Evolutionary conservation across 768 basidiomycete genomes (phyloP).

Genomic region (Suillus americanus): DNA sequence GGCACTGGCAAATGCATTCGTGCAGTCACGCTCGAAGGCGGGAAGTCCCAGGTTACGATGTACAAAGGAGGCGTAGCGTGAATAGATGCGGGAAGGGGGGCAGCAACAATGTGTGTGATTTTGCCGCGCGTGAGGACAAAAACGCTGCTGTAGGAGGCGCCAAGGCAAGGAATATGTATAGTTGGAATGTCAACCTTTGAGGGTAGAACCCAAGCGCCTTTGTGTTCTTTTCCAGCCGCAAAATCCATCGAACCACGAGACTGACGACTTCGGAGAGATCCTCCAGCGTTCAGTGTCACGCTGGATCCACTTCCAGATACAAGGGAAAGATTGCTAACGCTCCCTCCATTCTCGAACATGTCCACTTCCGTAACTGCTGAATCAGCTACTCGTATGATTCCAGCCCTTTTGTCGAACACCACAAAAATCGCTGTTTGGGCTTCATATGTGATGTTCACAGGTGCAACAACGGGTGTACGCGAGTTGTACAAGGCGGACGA

Average conservation of each 20-base stretch:
- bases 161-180: conserved; percentile 17
- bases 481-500: conserved; percentile 20
- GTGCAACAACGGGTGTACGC: conserved; percentile 29
- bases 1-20: conserved; percentile 44
- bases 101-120: conserved; percentile 64
- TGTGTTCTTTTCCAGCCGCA: conserved; percentile 38
- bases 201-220: conserved; percentile 27
- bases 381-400: conserved; percentile 78
- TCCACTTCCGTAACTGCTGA: conserved; percentile 80
- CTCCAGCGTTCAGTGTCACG: conserved; percentile 19
- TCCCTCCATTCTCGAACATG: conserved; percentile 41
- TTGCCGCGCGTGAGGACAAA: conserved; percentile 71
- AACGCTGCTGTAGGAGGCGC: conserved; percentile 39
- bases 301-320: conserved; percentile 22
- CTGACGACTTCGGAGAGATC: conserved; percentile 29
- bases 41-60: conserved; percentile 55
- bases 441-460: conserved; percentile 50
- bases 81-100: conserved; percentile 60
- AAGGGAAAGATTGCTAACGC: conserved; percentile 2
- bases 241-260: conserved; percentile 46
- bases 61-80: conserved; percentile 50
- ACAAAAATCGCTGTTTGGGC: conserved; percentile 79
- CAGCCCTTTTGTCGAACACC: conserved; percentile 84
- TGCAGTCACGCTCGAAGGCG: conserved; percentile 54
- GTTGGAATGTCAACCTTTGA: conserved; percentile 25